Evolutionary conservation across 75 land plant species (phyloP), one percentile per base, ranked within the genome.

Genomic region (Chamaecyparis obtusa): DNA sequence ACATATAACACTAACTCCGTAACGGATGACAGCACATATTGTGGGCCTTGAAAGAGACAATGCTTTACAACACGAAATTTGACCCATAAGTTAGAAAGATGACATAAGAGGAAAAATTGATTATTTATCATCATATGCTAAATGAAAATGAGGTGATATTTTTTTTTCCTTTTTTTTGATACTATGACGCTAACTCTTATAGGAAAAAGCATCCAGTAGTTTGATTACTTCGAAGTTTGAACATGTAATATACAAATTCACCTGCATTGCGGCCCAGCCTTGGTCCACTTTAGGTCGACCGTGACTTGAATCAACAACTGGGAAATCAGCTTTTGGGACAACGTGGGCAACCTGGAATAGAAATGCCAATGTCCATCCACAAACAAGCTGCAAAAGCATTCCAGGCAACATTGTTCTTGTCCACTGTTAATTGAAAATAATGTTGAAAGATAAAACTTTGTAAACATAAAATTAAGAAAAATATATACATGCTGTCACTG

Each of bases 191-290:
- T 64, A 64, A 24, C 27, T 64, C 69, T 72, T 3, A 72, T 32
- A 33, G 36, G 11, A 10, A 51, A 72, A 72, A 72, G 36, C 69
- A 72, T 33, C 76, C 13, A 72, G 11, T 10, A 32, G 15, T 72
- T 72, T 72, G 33, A 72, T 72, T 9, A 32, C 13, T 72, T 72
- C 24, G 15, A 72, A 10, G 2, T 51, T 51, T 67, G 76, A 72
- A 32, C 36, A 33, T 32, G 11, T 72, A 36, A 81, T 80, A 21
- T 37, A 35, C 21, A 49, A 49, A 41, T 46, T 49, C 16, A 91
- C 93, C 93, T 92, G 93, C 69, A 87, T 56, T 78, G 89, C 92
- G 56, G 93, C 93, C 93, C 93, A 92, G 37, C 93, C 93, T 36
- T 78, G 56, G 24, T 86, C 51, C 67, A 92, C 88, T 82, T 85